Evolutionary conservation across 208 protist species (phyloP), one percentile per base, ranked within the genome.

Genomic region (Eutreptiella sp.): DNA sequence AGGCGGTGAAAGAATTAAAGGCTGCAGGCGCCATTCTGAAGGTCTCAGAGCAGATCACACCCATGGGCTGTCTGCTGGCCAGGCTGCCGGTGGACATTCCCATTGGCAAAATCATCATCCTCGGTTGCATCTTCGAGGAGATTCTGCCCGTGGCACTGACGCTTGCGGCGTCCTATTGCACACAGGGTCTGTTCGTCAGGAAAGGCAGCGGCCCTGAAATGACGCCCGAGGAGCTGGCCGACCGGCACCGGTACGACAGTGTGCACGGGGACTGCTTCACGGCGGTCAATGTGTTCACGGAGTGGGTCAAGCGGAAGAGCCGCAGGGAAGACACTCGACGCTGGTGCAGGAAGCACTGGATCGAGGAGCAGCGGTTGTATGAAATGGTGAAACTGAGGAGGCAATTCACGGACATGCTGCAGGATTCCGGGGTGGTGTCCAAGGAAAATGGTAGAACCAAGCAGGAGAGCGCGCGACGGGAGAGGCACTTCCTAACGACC

Each of bases 61-160:
- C 68, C 28, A 48, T 73, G 1, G 71, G 71, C 16, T 16, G 9
- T 9, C 41, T 46, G 29, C 3, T 73, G 9, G 53, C 50, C 2
- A 21, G 14, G 16, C 32, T 76, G 1, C 71, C 71, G 0, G 38
- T 70, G 14, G 67, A 72, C 21, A 1, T 41, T n/a, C 5, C 14
- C 19, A 4, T 67, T 14, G 75, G 67, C 21, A 79, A 79, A 36
- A 64, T 85, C 63, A 42, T 84, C 36, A n/a, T 57, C 36, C 16
- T 57, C 36, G 24, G 36, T 57, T 11, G 11, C 9, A 9, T 57
- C 26, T 33, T 57, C 11, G 14, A 50, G 11, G n/a, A n/a, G n/a
- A n/a, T n/a, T n/a, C n/a, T n/a, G n/a, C n/a, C n/a, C n/a, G n/a
- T n/a, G n/a, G n/a, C n/a, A n/a, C n/a, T n/a, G n/a, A n/a, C n/a